Evolutionary conservation across 495 filamentous ascomycete genomes (phyloP).

Genomic region (Aspergillus avenaceus): DNA sequence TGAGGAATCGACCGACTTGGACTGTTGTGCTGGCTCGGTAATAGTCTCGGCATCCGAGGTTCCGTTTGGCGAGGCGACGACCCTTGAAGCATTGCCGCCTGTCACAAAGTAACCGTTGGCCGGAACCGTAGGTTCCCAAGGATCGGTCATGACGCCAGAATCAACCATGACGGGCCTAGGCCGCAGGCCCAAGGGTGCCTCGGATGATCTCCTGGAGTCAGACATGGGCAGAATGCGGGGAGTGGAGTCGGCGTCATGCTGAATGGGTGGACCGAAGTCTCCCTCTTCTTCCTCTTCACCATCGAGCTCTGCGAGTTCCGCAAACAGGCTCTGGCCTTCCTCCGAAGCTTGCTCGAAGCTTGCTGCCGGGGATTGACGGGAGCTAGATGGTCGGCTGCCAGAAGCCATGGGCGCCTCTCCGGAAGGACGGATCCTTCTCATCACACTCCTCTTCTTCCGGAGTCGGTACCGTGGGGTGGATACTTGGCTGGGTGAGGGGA

Average conservation of each 20-base stretch:
- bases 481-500: conserved; percentile 59
- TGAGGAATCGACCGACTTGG: conserved; percentile 27
- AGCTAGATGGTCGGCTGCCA: conserved; percentile 44
- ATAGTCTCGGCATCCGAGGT: conserved; percentile 17
- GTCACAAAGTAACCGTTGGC: background rate
- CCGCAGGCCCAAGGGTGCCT: conserved; percentile 22
- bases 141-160: conserved; percentile 84
- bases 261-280: conserved; percentile 32
- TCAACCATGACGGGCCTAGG: conserved; percentile 63
- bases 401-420: conserved; percentile 59
- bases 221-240: conserved; percentile 41
- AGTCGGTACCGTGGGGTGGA: conserved; percentile 67
- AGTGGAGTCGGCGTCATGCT: conserved; percentile 39
- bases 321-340: conserved; percentile 77
- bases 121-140: conserved; percentile 37
- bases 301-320: conserved; percentile 77
- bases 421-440: conserved; percentile 59
- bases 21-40: conserved; percentile 13
- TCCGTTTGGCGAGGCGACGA: conserved; percentile 22
- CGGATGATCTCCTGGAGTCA: conserved; percentile 37
- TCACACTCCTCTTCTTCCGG: conserved; percentile 58
- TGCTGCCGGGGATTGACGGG: conserved; percentile 47
- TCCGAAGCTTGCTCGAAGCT: conserved; percentile 43
- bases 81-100: conserved; percentile 3
- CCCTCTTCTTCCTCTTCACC: conserved; percentile 62